Conservation (phyloP, 2,329 filamentous ascomycete species). For the Tolypocladium endophyticum region DNA sequence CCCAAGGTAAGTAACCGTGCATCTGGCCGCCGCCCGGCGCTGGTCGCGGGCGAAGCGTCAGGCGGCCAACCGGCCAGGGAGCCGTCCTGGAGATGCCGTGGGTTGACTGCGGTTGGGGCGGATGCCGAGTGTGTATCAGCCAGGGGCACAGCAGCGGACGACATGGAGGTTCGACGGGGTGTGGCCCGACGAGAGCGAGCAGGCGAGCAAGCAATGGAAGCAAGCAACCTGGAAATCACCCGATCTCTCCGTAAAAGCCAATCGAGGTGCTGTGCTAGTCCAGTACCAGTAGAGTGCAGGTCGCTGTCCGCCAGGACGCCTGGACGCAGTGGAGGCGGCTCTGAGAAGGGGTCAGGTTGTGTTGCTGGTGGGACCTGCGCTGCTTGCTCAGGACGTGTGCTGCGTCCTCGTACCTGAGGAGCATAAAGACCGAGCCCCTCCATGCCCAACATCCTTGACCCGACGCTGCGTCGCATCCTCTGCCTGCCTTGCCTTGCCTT, state of each 20-base stretch:
- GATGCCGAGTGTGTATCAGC: neutral
- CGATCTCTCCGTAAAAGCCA: no score
- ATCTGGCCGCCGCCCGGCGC: neutral
- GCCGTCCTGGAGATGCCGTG: neutral
- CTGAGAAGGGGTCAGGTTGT: neutral
- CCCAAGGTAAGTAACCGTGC: neutral
- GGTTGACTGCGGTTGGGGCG: neutral
- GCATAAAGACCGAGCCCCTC: slow-evolving; percentile 5
- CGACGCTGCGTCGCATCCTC: neutral
- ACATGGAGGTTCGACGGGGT: neutral
- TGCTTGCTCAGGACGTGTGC: neutral
- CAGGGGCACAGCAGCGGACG: neutral
- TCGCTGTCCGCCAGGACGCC: no score
- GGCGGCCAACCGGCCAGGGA: neutral
- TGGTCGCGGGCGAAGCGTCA: neutral
- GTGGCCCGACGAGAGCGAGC: no score
- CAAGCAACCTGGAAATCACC: neutral
- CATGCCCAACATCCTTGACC: slow-evolving; percentile 4
- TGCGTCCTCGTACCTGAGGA: neutral
- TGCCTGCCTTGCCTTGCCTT: neutral
- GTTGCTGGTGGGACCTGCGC: neutral
- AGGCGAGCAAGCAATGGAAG: no score
- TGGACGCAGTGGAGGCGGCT: neutral
- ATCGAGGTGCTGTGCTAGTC: no score
- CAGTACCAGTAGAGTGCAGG: no score